Conservation (phyloP, 208 protist genomes). For the Trypanosoma platydactyli region DNA sequence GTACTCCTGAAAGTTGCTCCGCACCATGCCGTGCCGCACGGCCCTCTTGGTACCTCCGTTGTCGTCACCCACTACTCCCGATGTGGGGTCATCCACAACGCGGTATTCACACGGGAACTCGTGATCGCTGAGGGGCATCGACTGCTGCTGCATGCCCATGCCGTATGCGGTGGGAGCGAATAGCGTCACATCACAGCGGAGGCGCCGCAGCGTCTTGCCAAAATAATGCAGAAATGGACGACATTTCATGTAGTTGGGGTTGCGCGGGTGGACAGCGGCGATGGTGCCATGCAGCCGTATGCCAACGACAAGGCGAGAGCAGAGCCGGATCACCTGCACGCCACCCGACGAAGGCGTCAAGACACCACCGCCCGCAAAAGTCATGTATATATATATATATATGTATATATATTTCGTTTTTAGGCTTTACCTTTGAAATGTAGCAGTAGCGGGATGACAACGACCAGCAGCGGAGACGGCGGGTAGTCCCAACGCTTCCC, state of each 20-base stretch:
- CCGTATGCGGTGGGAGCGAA: conserved; percentile 32
- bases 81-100: conserved; percentile 44
- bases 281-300: conserved; percentile 74
- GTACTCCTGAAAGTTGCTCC: conserved; percentile 65
- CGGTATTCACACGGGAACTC: conserved; percentile 57
- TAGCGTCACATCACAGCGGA: conserved; percentile 71
- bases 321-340: conserved; percentile 25
- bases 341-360: conserved; percentile 9
- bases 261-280: conserved; percentile 40
- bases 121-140: conserved; percentile 35
- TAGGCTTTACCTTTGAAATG: no score
- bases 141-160: conserved; percentile 11
- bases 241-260: conserved; percentile 39
- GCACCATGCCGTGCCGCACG: conserved; percentile 9
- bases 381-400: conserved; percentile 4
- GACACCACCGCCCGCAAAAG: conserved; percentile 7
- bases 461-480: no score
- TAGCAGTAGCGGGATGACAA: no score
- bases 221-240: conserved; percentile 77
- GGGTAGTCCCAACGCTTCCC: no score
- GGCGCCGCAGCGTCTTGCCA: conserved; percentile 49
- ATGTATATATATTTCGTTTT: no score
- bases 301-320: conserved; percentile 53
- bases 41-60: not conserved
- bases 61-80: conserved; percentile 4